phyloP scores from a whole-genome alignment of 2,329 filamentous ascomycete genomes.

The Xylariaceae sp. region DNA sequence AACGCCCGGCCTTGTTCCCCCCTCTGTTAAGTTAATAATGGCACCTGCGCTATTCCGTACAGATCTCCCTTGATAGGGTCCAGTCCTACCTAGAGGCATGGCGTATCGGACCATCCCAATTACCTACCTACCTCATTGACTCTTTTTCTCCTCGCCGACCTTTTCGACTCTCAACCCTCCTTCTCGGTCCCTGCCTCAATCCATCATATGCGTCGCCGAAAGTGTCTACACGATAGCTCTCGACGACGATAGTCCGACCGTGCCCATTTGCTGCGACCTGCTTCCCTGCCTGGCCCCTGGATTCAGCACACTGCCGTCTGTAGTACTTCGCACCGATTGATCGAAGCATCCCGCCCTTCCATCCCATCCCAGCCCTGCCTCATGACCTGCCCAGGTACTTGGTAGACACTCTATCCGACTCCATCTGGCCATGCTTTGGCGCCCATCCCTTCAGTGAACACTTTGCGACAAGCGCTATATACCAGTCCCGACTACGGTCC shows the following conservation, averaged over 20 bases:
- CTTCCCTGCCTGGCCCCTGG: not conserved
- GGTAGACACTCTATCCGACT: not conserved
- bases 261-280: constrained; percentile 3
- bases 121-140: constrained; percentile 5
- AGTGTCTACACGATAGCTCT: not conserved
- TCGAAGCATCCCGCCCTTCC: constrained; percentile 1
- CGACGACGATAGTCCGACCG: not conserved
- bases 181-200: not conserved
- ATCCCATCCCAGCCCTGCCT: not conserved
- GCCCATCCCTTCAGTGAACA: not conserved
- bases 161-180: constrained; percentile 1
- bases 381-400: constrained; percentile 1
- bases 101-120: not conserved
- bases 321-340: not conserved
- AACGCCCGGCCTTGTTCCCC: not conserved
- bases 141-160: constrained; percentile 9
- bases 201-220: constrained; percentile 1
- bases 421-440: constrained; percentile 6
- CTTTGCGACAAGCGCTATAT: constrained; percentile 7
- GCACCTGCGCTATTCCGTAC: not conserved
- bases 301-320: not conserved
- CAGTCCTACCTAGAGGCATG: not conserved
- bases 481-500: not conserved
- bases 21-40: not conserved
- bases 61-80: not conserved